Percentiles rank a stretch among this genome's conserved stretches.
Evolutionary conservation across 768 basidiomycete genomes (phyloP).

Genomic region (Pleurotus tuoliensis): DNA sequence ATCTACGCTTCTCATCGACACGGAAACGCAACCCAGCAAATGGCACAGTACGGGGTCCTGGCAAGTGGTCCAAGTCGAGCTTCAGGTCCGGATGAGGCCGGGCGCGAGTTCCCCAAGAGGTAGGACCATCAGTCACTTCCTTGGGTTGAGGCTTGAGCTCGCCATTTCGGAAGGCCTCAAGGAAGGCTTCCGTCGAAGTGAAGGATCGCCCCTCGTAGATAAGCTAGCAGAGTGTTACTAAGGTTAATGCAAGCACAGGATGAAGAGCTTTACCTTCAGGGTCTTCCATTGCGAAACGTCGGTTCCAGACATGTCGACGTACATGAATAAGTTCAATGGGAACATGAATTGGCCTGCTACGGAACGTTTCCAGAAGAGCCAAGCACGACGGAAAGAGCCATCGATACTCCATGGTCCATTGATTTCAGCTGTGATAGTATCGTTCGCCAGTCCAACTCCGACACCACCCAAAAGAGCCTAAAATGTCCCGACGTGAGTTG

Average conservation of each 20-base stretch:
- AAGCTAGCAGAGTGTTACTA: constrained; percentile 24
- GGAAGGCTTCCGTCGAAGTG: constrained; percentile 40
- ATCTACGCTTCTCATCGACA: constrained; percentile 46
- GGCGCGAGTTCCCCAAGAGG: constrained; percentile 40
- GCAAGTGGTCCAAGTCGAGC: constrained; percentile 57
- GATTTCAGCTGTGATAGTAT: constrained; percentile 44
- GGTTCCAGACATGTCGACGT: constrained; percentile 52
- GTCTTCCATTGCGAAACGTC: constrained; percentile 48
- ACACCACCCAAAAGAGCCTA: constrained; percentile 26
- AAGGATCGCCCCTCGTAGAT: constrained; percentile 62
- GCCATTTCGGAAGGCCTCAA: constrained; percentile 49
- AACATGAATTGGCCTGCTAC: constrained; percentile 47
- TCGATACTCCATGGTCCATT: constrained; percentile 56
- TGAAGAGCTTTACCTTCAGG: constrained; percentile 34
- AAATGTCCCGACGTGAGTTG: background rate
- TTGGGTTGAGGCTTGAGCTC: constrained; percentile 40
- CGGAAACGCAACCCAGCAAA: constrained; percentile 58
- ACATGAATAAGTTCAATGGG: constrained; percentile 52
- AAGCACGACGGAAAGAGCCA: constrained; percentile 52
- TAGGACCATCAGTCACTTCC: constrained; percentile 26
- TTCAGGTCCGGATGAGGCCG: constrained; percentile 23
- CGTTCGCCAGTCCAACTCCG: constrained; percentile 38
- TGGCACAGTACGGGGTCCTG: constrained; percentile 59
- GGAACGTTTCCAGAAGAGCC: constrained; percentile 48
- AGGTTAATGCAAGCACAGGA: background rate